Conservation (phyloP, 1,284 basidiomycete species). For the Rhodotorula sp. region DNA sequence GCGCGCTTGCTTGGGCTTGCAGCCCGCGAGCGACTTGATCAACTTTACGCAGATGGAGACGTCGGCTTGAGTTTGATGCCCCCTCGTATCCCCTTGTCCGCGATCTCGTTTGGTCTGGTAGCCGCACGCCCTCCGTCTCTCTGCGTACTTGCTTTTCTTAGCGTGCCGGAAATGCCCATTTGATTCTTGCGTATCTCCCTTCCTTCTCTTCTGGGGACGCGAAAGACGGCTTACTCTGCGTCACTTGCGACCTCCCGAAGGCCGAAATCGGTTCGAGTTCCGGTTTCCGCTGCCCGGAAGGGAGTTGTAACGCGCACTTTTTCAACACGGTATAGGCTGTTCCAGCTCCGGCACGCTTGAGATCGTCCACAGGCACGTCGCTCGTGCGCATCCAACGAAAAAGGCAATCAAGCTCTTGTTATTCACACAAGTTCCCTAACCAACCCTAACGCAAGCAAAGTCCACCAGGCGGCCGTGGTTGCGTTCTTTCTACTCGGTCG, state of each 20-base stretch:
- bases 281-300: no score
- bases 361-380: no score
- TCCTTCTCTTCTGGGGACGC: background rate
- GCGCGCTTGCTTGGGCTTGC: conserved; percentile 78
- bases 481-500: background rate
- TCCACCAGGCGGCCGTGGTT: background rate
- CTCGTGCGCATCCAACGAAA: no score
- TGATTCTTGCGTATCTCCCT: background rate
- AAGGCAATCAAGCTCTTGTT: no score
- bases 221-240: no score
- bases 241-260: no score
- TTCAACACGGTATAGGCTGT: no score
- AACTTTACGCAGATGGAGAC: conserved; percentile 30
- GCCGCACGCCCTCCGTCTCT: background rate
- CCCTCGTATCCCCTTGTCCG: background rate
- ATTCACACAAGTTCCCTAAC: no score
- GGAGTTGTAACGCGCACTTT: no score
- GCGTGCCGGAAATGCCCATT: no score
- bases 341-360: no score
- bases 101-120: background rate
- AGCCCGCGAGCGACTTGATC: conserved; percentile 75
- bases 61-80: background rate
- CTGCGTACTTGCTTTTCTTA: background rate
- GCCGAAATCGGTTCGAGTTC: background rate
- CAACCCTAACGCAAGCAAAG: no score